Base-by-base conservation (phyloP, 805 yeast species). In the Candida nitratophila region DNA sequence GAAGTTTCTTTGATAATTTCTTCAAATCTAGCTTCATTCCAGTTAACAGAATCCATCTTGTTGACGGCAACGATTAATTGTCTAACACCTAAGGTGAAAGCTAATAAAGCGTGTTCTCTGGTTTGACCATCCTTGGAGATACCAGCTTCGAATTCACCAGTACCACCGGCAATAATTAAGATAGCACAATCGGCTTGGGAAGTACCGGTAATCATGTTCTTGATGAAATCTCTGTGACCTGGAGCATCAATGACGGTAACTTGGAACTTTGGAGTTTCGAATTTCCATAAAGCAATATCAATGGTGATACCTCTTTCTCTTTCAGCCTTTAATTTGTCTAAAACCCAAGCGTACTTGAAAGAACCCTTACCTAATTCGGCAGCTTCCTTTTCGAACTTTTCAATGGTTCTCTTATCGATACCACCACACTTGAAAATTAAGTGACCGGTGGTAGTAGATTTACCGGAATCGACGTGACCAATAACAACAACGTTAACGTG, bases 401-500 rank as follows among this genome's bases (percentile, higher is more conserved):
- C 96, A 68, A 88, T 88, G 72, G 96, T 89, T 82, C 96, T 86
- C 87, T 88, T 89, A 79, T 89, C 96, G 66, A 87, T 87, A 84
- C 95, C 96, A 86, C 97, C 96, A 81, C 96, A 90, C 91, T 89
- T 89, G 95, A 72, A 90, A 71, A 90, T 89, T 77, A 90, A 86
- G 84, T 90, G 97, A 77, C 97, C 97, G 73, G 98, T 90, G 76
- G 97, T 91, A 70, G 98, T 90, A 57, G 97, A 91, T 80, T 86
- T 86, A 78, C 91, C 91, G 67, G 97, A 90, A 79, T 91, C 98
- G 97, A 93, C 98, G 96, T 91, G 98, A 77, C 98, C 99, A 76
- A 91, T 91, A 72, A 93, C 98, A 76, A 93, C 99, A 78, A 91
- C 95, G 96, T 91, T 91, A 81, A 91, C 86, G 86, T 91, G 98